Conservation (phyloP, 768 basidiomycete genomes). For the Xanthoconium purpureum region DNA sequence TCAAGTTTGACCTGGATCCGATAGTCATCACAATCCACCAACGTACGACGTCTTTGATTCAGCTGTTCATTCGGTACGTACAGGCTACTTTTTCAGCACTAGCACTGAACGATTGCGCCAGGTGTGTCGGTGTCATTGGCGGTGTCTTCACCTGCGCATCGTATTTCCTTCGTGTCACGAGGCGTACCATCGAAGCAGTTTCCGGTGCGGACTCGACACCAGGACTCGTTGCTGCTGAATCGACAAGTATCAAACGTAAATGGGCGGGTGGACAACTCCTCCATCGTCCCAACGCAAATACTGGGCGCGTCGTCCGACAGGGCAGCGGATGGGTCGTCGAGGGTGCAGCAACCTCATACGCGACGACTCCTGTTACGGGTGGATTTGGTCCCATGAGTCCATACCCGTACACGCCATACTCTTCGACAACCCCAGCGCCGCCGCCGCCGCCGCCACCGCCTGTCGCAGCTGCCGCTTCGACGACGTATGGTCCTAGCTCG, state of each 20-base stretch:
- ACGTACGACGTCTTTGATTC: constrained; percentile 76
- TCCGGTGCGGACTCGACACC: constrained; percentile 49
- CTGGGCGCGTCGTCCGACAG: constrained; percentile 49
- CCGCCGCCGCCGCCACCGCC: not conserved
- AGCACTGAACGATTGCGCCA: constrained; percentile 9
- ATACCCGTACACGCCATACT: constrained; percentile 34
- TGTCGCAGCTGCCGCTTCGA: constrained; percentile 28
- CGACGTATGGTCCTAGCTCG: constrained; percentile 30
- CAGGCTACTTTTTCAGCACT: not conserved
- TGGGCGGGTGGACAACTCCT: constrained; percentile 69
- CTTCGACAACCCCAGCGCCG: constrained; percentile 1
- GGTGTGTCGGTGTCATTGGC: constrained; percentile 89
- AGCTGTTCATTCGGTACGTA: constrained; percentile 71
- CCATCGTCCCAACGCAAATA: constrained; percentile 39
- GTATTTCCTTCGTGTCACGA: constrained; percentile 65
- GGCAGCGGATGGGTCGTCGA: constrained; percentile 62
- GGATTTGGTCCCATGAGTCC: constrained; percentile 27
- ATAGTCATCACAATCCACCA: constrained; percentile 83
- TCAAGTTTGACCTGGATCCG: constrained; percentile 97
- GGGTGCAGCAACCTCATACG: constrained; percentile 38
- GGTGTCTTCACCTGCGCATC: constrained; percentile 85
- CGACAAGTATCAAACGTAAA: constrained; percentile 60
- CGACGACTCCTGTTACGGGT: constrained; percentile 33
- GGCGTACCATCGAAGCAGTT: constrained; percentile 65
- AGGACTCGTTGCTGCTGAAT: constrained; percentile 62